Evolutionary conservation across 2,329 filamentous ascomycete genomes (phyloP).

Genomic region (Trichoderma afroharzianum): DNA sequence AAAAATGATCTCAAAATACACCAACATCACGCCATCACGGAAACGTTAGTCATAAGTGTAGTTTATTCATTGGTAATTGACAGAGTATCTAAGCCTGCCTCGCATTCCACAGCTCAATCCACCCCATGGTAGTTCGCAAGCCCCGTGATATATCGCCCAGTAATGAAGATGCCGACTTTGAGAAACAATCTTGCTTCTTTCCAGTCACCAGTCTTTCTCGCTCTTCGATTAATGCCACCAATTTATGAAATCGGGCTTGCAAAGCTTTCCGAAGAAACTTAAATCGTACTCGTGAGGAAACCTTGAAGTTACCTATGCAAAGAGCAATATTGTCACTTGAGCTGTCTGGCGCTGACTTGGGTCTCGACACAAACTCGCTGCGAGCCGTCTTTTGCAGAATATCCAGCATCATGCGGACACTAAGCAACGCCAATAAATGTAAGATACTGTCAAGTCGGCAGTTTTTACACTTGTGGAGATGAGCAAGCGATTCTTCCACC

Average conservation of each 20-base stretch:
- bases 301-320: neutral
- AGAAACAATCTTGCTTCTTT: constrained; percentile 6
- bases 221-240: constrained; percentile 1
- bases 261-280: constrained; percentile 4
- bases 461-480: neutral
- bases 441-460: neutral
- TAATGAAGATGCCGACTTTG: neutral
- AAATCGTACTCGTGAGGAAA: neutral
- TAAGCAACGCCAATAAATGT: constrained; percentile 1
- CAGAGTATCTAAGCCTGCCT: neutral
- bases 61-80: neutral
- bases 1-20: neutral
- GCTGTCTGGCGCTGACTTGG: neutral
- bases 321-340: neutral
- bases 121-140: constrained; percentile 11
- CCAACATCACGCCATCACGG: neutral
- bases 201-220: neutral
- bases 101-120: constrained; percentile 13
- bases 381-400: constrained; percentile 13
- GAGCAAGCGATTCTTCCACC: constrained; percentile 4
- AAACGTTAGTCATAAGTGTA: neutral
- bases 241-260: constrained; percentile 6
- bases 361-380: neutral
- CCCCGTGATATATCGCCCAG: constrained; percentile 1
- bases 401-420: constrained; percentile 13